Percentiles rank a stretch among this genome's conserved stretches.
Conservation (phyloP, 108 stramenopile species). For the Conticribra guillardii region DNA sequence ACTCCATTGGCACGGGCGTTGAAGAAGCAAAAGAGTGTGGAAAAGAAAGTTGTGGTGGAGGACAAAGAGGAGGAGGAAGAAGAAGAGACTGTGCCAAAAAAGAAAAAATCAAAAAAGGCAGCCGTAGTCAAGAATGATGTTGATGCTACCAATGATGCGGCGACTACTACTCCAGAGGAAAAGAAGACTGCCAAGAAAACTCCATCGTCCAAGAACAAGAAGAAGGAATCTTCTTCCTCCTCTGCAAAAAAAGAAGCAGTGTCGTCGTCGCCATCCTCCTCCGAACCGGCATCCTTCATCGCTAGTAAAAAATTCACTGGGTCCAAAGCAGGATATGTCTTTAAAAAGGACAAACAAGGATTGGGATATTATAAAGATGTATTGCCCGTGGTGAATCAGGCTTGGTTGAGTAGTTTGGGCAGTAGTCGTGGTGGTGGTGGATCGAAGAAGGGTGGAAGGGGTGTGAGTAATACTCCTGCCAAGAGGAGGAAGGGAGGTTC, state of each 20-base stretch:
- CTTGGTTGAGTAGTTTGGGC: conserved; percentile 12
- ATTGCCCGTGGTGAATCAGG: conserved; percentile 68
- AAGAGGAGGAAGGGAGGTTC: conserved; percentile 24
- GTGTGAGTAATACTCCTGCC: conserved; percentile 2
- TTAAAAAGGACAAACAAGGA: conserved; percentile 68
- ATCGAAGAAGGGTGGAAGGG: conserved; percentile 10
- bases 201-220: conserved; percentile 26
- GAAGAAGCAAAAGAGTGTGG: conserved; percentile 69
- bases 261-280: too few relatives aligned
- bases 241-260: background rate
- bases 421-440: conserved; percentile 26
- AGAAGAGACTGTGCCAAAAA: conserved; percentile 10
- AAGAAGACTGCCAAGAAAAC: conserved; percentile 23
- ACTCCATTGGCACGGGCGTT: conserved; percentile 77
- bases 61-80: background rate
- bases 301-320: conserved; percentile 79
- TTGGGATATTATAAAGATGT: conserved; percentile 83
- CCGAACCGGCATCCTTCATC: conserved; percentile 52
- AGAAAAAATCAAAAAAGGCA: conserved; percentile 2
- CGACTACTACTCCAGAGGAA: background rate
- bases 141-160: background rate
- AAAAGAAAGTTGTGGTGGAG: conserved; percentile 19
- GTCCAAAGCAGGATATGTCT: conserved; percentile 79
- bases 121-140: background rate
- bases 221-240: conserved; percentile 6